phyloP scores from a whole-genome alignment of 164 flowering plant species.

The Liriodendron chinense region DNA sequence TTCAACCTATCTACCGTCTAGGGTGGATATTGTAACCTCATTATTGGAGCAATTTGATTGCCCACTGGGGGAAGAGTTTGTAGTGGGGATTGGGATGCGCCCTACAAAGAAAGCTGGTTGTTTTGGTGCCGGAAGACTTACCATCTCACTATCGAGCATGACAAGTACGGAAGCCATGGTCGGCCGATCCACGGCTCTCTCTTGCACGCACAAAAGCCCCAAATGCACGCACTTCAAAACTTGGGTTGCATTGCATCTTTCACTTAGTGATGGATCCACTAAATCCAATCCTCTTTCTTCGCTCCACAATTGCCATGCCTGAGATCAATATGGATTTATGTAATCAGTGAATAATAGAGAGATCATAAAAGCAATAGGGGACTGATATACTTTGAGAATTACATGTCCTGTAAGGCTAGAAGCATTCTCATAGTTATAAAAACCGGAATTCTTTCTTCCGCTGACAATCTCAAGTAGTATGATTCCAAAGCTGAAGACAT shows the following conservation, averaged over 20 bases:
- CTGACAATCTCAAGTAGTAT: constrained; percentile 8
- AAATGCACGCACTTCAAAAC: constrained; percentile 24
- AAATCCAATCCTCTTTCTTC: constrained; percentile 6
- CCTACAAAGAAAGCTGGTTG: constrained; percentile 1
- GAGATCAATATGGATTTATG: neutral
- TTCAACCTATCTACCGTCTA: neutral
- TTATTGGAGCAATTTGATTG: neutral
- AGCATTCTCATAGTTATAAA: constrained; percentile 8
- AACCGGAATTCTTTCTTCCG: constrained; percentile 17
- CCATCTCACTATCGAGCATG: constrained; percentile 24
- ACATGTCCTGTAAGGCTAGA: constrained; percentile 12
- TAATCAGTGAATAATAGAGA: neutral
- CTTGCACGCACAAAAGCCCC: constrained; percentile 34
- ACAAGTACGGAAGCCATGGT: constrained; percentile 23
- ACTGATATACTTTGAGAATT: neutral
- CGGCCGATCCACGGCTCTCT: constrained; percentile 22
- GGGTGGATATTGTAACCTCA: neutral
- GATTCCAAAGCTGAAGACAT: constrained; percentile 12
- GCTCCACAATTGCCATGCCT: constrained; percentile 17
- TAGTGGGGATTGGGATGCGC: neutral
- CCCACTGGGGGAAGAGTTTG: neutral
- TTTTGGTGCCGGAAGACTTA: neutral
- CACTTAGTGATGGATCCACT: constrained; percentile 6
- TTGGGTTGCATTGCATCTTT: constrained; percentile 6
- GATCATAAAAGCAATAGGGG: neutral